Percentiles rank a stretch among this genome's conserved stretches.
Conservation (phyloP, 352 stramenopile species). For the Phytophthora meadii region DNA sequence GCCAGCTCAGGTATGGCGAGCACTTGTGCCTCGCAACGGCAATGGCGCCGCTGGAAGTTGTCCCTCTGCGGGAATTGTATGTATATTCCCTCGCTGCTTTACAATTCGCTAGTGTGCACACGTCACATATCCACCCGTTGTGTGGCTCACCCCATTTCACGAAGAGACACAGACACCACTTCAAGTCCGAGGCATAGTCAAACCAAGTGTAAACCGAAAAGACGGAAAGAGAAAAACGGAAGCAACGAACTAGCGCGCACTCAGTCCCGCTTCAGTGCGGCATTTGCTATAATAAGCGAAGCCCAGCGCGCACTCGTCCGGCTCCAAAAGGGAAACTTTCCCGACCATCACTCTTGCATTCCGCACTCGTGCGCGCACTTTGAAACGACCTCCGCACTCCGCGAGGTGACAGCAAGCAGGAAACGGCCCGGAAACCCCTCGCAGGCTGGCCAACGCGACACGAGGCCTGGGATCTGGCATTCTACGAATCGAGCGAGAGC, state of each 20-base stretch:
- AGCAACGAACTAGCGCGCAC: conserved; percentile 21
- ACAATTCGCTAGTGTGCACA: conserved; percentile 25
- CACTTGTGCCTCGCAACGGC: conserved; percentile 6
- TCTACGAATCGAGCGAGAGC: conserved; percentile 45
- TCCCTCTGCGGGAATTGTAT: no score
- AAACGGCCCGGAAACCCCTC: conserved; percentile 38
- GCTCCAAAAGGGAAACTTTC: conserved; percentile 34
- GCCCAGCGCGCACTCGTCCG: conserved; percentile 28
- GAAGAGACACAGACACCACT: conserved; percentile 18
- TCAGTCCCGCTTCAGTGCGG: conserved; percentile 30
- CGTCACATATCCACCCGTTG: conserved; percentile 11
- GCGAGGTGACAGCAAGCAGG: conserved; percentile 31
- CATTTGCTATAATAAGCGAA: conserved; percentile 36
- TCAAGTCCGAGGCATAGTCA: conserved; percentile 40
- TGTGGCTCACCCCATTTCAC: conserved; percentile 15
- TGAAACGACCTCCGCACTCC: conserved; percentile 34
- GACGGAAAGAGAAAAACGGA: conserved; percentile 38
- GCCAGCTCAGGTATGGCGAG: background rate
- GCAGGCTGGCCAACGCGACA: conserved; percentile 6
- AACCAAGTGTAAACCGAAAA: conserved; percentile 28
- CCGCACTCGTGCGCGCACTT: conserved; percentile 26
- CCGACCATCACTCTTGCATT: conserved; percentile 42
- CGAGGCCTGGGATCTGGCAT: conserved; percentile 34
- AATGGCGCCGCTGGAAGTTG: conserved; percentile 1
- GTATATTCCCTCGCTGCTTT: background rate